Base-by-base conservation (phyloP, 2,329 filamentous ascomycete genomes). In the Emmonsiellopsis sp. region DNA sequence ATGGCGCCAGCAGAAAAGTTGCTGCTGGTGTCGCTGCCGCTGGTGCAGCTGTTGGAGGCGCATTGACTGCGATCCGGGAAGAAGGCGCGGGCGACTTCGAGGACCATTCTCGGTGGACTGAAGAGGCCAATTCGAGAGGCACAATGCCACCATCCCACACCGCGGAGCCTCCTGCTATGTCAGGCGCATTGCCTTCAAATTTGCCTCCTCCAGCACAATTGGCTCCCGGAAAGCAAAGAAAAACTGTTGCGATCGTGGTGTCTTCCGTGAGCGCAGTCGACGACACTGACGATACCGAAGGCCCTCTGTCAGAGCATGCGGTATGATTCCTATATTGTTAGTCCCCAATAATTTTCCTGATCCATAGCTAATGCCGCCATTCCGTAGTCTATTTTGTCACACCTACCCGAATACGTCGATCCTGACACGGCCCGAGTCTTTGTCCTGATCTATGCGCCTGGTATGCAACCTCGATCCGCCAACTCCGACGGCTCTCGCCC, bases 71-170 rank as follows among this genome's bases (percentile, higher is more conserved):
- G 13, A 93, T 94, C 59, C 81, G 87, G 53, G 88, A 95, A 67
- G 90, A 94, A 65, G 87, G 91, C 65, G 84, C 83, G 65, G 80
- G 82, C 57, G 86, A 86, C 50, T 93, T 86, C 67, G 84, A 83
- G 58, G 92, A 96, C 68, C 89, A 93, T 70, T 87, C 89, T 67
- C 84, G 89, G 51, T 96, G 92, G 92, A 90, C 86, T 11, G 90
- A 96, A 69, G 91, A 96, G 72, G 88, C 86, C 20, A 85, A 88
- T 62, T 79, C 86, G 48, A 82, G 86, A 61, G 72, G 71, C 53
- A 71, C 63, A 40, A 64, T 63, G 55, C 63, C 57, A 57, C 63
- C 49, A 53, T 13, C 10, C 13, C 11, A 13, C 13, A 46, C 40
- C n/a, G 41, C 41, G 20, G 50, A 30, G 10, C 30, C 40, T n/a